phyloP scores from a whole-genome alignment of 768 basidiomycete species.

The Kwoniella dendrophila region DNA sequence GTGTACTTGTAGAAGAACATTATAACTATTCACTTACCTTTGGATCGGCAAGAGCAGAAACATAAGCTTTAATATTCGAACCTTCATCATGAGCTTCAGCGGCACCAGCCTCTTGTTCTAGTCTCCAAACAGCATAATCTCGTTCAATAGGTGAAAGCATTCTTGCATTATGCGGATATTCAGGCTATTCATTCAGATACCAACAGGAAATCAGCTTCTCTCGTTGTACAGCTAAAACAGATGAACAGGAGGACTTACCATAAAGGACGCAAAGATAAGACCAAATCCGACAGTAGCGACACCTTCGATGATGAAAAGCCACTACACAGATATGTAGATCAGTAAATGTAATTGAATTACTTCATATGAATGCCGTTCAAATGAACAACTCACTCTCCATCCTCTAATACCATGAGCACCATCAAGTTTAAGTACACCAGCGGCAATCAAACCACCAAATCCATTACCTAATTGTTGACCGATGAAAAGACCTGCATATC shows the following conservation, averaged over 20 bases:
- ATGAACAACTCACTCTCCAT: constrained; percentile 50
- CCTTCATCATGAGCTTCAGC: constrained; percentile 16
- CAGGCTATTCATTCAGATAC: constrained; percentile 8
- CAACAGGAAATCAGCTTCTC: no score
- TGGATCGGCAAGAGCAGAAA: constrained; percentile 19
- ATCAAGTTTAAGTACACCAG: constrained; percentile 40
- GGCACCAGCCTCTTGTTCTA: constrained; percentile 34
- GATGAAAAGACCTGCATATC: constrained; percentile 42
- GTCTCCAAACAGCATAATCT: constrained; percentile 35
- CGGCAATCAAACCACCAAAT: constrained; percentile 48
- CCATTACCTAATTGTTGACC: constrained; percentile 50
- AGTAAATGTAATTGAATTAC: no score
- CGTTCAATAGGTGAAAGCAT: constrained; percentile 24
- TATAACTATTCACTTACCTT: constrained; percentile 15
- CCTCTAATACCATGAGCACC: constrained; percentile 46
- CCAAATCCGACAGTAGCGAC: constrained; percentile 25
- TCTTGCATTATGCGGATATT: constrained; percentile 38
- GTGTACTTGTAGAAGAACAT: neutral
- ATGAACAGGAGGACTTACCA: constrained; percentile 9
- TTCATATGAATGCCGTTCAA: neutral
- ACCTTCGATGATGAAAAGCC: constrained; percentile 43
- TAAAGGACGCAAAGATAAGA: constrained; percentile 15
- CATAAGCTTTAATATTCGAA: constrained; percentile 8
- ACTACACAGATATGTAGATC: no score
- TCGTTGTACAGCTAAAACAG: no score